Percentiles rank a stretch among this genome's conserved stretches.
Conservation (phyloP, 371 early-diverging fungal genomes). For the Saksenaea vasiformis region DNA sequence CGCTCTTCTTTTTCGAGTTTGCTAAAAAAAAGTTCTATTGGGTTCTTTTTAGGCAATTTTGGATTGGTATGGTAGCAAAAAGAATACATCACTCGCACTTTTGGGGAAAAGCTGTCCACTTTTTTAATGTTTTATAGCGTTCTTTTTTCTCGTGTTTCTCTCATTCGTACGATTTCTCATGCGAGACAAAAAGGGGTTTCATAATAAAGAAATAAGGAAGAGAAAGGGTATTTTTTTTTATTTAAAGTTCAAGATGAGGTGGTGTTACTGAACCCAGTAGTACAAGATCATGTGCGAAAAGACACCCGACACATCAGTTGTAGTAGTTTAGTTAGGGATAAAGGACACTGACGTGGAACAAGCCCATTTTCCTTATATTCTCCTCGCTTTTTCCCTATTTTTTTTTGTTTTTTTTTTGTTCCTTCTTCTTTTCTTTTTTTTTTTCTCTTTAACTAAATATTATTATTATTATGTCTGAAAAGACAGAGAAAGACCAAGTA, state of each 20-base stretch:
- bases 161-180: no score
- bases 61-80: neutral
- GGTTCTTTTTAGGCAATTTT: neutral
- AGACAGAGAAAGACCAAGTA: slow-evolving; percentile 10
- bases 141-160: no score
- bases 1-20: neutral
- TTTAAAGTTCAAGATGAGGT: no score
- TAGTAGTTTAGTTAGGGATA: no score
- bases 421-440: neutral
- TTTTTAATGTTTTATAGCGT: no score
- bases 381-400: neutral
- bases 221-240: no score
- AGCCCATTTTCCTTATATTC: neutral
- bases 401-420: neutral
- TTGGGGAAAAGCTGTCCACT: neutral
- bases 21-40: neutral
- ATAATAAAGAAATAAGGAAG: no score
- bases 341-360: neutral
- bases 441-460: neutral
- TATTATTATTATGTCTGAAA: slow-evolving; percentile 6
- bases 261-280: no score
- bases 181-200: no score
- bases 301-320: no score
- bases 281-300: no score
- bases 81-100: neutral